Base-by-base conservation (phyloP, 768 basidiomycete species). In the Tricholoma hemisulphureum region DNA sequence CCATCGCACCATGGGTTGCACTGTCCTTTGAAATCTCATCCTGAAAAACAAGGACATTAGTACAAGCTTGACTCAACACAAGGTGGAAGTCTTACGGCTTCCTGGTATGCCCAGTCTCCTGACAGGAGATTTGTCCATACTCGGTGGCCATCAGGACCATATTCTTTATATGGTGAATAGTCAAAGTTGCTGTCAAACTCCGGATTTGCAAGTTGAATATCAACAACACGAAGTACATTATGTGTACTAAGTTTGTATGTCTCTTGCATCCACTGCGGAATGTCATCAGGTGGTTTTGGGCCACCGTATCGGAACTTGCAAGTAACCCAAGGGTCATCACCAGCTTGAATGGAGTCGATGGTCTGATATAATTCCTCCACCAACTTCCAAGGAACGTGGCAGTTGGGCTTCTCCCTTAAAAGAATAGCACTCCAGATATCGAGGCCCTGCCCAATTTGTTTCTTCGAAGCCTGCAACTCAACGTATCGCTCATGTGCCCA, bases 81-180 rank as follows among this genome's bases (percentile, higher is more conserved):
- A 18, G n/a, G 20, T 18, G 18, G 20, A 39, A 39, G 20, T 39
- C 37, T 10, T 64, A 77, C 75, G 5, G 69, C 71, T 51, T 80
- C 75, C 6, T 63, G 55, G 74, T 73, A 79, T 1, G 72, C 73
- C 62, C 68, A 80, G 32, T 74, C 65, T 4, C 73, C 78, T 0
- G 75, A 76, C 73, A 79, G 77, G 20, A 80, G 62, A 63, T 78
- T 64, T 3, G 24, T 41, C 54, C 60, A 75, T 5, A 58, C 65
- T 0, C 70, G 60, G 23, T 66, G 61, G 0, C 65, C 69, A 9
- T 65, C 41, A 66, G 51, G 32, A 39, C 37, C 37, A 39, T 39
- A 39, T 39, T 39, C 37, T 39, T 39, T 39, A 39, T 39, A 39
- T 16, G 37, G 37, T 39, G 37, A 39, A 39, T 39, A 39, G 37